Evolutionary conservation across 192 early-diverging fungal genomes (phyloP).

Genomic region (Geranomyces michiganensis): DNA sequence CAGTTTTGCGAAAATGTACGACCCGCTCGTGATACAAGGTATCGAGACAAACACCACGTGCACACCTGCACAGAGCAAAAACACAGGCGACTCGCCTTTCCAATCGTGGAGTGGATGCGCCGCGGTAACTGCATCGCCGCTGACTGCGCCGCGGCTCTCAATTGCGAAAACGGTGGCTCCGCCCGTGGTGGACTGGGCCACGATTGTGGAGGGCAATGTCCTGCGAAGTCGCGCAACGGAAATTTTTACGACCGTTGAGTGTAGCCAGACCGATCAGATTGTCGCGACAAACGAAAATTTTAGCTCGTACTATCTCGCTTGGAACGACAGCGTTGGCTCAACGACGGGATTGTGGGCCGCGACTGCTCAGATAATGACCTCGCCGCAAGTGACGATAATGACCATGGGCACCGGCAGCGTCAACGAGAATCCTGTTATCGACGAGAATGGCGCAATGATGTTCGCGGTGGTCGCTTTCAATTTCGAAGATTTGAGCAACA

Average conservation of each 20-base stretch:
- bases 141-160: too few species aligned
- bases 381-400: too few species aligned
- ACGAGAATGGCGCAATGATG: neutral
- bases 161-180: too few species aligned
- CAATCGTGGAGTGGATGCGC: too few species aligned
- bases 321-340: too few species aligned
- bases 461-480: constrained; percentile 1
- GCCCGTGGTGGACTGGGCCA: neutral
- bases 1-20: constrained; percentile 1
- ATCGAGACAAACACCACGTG: neutral
- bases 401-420: too few species aligned
- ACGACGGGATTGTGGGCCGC: too few species aligned
- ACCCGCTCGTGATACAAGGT: neutral
- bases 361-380: too few species aligned
- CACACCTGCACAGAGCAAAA: neutral
- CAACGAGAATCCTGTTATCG: neutral
- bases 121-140: too few species aligned
- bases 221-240: neutral
- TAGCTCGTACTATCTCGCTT: too few species aligned
- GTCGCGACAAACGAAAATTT: too few species aligned
- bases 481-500: neutral
- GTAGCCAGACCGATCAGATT: neutral
- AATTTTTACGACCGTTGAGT: neutral
- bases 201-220: neutral
- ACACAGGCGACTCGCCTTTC: neutral